Conservation (phyloP, 192 early-diverging fungal species). For the Coemansia sp. region DNA sequence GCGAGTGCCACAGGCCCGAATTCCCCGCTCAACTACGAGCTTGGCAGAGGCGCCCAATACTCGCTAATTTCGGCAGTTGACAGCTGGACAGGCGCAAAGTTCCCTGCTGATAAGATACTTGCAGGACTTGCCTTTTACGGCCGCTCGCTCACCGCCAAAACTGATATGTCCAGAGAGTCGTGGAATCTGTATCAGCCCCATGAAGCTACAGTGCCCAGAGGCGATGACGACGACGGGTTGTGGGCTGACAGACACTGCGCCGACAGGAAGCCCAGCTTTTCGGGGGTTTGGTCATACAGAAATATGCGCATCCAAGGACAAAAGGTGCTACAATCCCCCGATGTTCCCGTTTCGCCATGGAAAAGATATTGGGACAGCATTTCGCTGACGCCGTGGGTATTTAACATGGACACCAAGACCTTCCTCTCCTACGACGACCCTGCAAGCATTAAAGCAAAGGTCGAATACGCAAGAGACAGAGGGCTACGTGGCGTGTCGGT, state of each 20-base stretch:
- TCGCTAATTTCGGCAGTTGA: constrained; percentile 54
- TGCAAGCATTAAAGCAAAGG: constrained; percentile 62
- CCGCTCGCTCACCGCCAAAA: constrained; percentile 25
- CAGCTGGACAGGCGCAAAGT: constrained; percentile 58
- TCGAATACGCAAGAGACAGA: constrained; percentile 49
- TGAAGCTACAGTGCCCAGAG: constrained; percentile 45
- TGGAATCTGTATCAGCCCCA: constrained; percentile 43
- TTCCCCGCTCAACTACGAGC: constrained; percentile 55
- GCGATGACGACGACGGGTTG: constrained; percentile 55
- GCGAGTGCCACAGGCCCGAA: constrained; percentile 59
- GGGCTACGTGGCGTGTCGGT: constrained; percentile 65
- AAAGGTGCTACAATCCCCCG: constrained; percentile 39
- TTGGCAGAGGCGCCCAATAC: constrained; percentile 21
- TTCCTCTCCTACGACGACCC: constrained; percentile 82
- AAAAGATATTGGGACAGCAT: constrained; percentile 57
- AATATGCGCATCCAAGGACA: constrained; percentile 50
- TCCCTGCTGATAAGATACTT: constrained; percentile 59
- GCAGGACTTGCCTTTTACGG: constrained; percentile 67
- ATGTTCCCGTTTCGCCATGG: constrained; percentile 53
- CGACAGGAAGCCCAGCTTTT: constrained; percentile 19
- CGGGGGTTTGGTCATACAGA: constrained; percentile 62
- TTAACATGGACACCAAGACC: constrained; percentile 55
- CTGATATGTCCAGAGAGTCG: constrained; percentile 30
- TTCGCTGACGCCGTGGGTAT: constrained; percentile 59
- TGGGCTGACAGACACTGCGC: constrained; percentile 35